A percentile compares a stretch with the other conserved stretches of the same genome.
These are phyloP conservation scores for Moesziomyces sp. DNA, from an alignment of 1,284 basidiomycete species.

Conservation along the genomic window DNA sequence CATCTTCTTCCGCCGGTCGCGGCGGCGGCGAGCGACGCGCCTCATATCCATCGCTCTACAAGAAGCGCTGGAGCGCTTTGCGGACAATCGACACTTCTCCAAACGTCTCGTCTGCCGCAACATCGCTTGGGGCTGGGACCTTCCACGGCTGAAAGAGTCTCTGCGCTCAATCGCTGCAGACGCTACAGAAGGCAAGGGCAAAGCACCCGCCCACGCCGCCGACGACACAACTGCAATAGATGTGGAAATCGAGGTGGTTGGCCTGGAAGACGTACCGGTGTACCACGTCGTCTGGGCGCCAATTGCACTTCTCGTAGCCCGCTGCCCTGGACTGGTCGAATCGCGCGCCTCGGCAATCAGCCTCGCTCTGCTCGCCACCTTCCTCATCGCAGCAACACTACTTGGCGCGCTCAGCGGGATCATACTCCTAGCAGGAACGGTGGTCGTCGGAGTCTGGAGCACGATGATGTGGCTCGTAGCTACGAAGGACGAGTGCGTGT, in stretches of 20 bases:
- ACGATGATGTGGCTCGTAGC: constrained; percentile 14
- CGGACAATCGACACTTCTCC: constrained; percentile 38
- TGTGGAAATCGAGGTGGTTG: constrained; percentile 17
- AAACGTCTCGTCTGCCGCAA: constrained; percentile 20
- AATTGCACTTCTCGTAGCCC: neutral
- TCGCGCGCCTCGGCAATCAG: constrained; percentile 4
- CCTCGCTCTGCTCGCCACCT: neutral
- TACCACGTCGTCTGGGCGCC: constrained; percentile 37
- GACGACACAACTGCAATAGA: neutral
- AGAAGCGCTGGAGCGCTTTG: constrained; percentile 37
- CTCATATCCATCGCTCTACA: constrained; percentile 19
- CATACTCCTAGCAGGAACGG: constrained; percentile 82
- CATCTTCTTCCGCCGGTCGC: constrained; percentile 10
- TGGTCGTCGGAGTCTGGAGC: constrained; percentile 77
- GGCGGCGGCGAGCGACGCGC: constrained; percentile 8
- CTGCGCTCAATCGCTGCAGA: constrained; percentile 1
- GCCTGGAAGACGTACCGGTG: constrained; percentile 4
- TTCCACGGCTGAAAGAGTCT: neutral
- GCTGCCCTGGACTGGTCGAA: neutral
- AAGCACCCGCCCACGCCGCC: neutral
- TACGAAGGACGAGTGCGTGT: constrained; percentile 13
- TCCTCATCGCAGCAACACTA: neutral
- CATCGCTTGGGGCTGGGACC: constrained; percentile 33
- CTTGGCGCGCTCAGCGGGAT: constrained; percentile 74
- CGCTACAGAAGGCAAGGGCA: constrained; percentile 7